These are phyloP conservation scores for Alternaria conjuncta DNA, from an alignment of 2,329 filamentous ascomycete genomes.

Conservation along the genomic window DNA sequence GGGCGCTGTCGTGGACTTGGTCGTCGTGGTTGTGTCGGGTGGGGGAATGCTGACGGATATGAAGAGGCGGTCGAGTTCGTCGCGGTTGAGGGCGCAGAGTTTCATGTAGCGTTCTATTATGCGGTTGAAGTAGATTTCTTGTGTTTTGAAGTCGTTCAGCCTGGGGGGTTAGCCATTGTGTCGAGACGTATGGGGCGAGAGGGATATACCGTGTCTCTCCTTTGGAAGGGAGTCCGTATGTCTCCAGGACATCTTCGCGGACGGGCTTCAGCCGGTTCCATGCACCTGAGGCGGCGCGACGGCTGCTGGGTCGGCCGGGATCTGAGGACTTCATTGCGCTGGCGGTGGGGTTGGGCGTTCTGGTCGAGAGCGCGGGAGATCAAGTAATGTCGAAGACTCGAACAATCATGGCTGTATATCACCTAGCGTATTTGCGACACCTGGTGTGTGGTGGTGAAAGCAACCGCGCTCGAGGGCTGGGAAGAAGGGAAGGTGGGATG, in stretches of 20 bases:
- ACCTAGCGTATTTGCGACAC: constrained; percentile 5
- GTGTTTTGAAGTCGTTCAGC: constrained; percentile 70
- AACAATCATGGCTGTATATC: neutral
- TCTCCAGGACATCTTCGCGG: constrained; percentile 77
- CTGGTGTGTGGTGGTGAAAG: constrained; percentile 6
- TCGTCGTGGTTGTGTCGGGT: neutral
- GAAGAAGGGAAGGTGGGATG: constrained; percentile 30
- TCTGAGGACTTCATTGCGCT: constrained; percentile 41
- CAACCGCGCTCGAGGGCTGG: constrained; percentile 30
- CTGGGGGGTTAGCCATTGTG: constrained; percentile 31
- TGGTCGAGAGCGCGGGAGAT: neutral
- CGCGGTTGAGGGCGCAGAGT: constrained; percentile 79
- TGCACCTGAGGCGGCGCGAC: constrained; percentile 47
- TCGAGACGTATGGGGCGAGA: neutral
- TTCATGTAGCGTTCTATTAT: constrained; percentile 89
- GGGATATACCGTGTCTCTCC: constrained; percentile 77
- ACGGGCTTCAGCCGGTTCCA: constrained; percentile 68
- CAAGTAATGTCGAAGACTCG: neutral
- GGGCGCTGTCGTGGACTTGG: constrained; percentile 3
- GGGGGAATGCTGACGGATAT: constrained; percentile 61
- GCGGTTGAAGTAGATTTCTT: constrained; percentile 85
- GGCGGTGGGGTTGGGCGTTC: neutral
- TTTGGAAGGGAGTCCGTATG: constrained; percentile 86
- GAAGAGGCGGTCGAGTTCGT: constrained; percentile 78
- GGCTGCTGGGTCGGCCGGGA: constrained; percentile 42